Base-by-base conservation (phyloP, 495 filamentous ascomycete genomes). In the Aspergillus steynii region DNA sequence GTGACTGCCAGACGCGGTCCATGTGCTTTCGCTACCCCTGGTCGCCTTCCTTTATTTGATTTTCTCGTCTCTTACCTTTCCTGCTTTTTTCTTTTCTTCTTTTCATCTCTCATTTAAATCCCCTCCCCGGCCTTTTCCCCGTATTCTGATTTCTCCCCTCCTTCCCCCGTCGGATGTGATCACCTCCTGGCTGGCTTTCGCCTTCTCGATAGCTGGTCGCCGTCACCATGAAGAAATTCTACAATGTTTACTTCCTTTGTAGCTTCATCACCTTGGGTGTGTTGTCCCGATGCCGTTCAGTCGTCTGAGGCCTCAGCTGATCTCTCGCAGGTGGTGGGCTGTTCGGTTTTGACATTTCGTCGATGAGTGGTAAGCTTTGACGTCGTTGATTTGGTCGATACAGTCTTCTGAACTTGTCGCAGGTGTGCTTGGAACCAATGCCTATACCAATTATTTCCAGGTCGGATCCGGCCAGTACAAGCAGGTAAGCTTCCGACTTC, bases 281-380 rank as follows among this genome's bases (percentile, higher is more conserved):
- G 53, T 5, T 52, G 6, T 2, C 25, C 50, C 28, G 47, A 49
- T 27, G 28, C 1, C 29, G n/a, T 29, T 14, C 12, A 25, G 2
- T 7, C 12, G 12, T 27, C n/a, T 12, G 27, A 5, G 29, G 10
- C 29, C 5, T 5, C 14, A 42, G 32, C 29, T 55, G 26, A 29
- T 9, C 15, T 3, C 25, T 49, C 12, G 0, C 29, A 65, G 64
- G 64, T 56, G 65, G 65, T 56, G 61, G 61, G 32, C 55, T 67
- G 15, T 67, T 67, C 28, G 65, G 65, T 45, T 67, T 67, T 29
- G 65, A 67, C 58, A 63, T 67, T 46, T 67, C 65, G 51, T 67
- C 65, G 4, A 67, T 67, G 65, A 63, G 64, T 63, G 64, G 64
- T 66, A 61, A 55, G 60, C 27, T 27, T 27, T 48, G 10, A 7